These are phyloP conservation scores for Syncephalastrum contaminatum DNA, from an alignment of 371 early-diverging fungal genomes.

Conservation along the genomic window DNA sequence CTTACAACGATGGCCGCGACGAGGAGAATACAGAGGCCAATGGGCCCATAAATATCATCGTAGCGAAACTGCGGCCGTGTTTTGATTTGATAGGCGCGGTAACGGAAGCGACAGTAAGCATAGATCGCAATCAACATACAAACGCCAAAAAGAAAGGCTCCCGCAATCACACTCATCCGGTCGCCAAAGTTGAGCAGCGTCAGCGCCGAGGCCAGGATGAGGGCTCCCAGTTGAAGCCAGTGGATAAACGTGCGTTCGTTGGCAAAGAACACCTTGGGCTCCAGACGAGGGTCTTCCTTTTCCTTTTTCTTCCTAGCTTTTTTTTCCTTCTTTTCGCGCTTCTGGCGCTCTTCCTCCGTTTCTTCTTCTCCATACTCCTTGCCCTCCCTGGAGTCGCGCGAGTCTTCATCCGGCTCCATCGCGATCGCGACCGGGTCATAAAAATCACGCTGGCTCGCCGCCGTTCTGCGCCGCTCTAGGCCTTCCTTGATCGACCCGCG, in stretches of 20 bases:
- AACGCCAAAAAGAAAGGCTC: slow-evolving; percentile 34
- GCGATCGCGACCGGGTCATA: slow-evolving; percentile 4
- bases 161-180: slow-evolving; percentile 27
- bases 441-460: neutral
- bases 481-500: neutral
- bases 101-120: slow-evolving; percentile 31
- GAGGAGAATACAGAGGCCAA: slow-evolving; percentile 29
- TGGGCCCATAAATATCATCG: slow-evolving; percentile 40
- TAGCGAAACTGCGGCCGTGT: slow-evolving; percentile 29
- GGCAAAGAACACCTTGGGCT: slow-evolving; percentile 77
- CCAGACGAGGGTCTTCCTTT: slow-evolving; percentile 15
- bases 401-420: slow-evolving; percentile 1
- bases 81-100: slow-evolving; percentile 34
- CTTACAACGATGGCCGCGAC: slow-evolving; percentile 38
- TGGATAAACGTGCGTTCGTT: slow-evolving; percentile 91
- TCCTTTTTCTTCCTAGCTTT: slow-evolving; percentile 28
- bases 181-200: slow-evolving; percentile 77
- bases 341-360: slow-evolving; percentile 7
- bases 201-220: slow-evolving; percentile 66
- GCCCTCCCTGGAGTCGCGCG: neutral
- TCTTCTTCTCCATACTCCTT: slow-evolving; percentile 7
- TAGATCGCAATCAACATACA: slow-evolving; percentile 29
- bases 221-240: slow-evolving; percentile 79
- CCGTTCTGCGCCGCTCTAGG: neutral
- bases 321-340: slow-evolving; percentile 11